Base-by-base conservation (phyloP, 805 yeast species). In the Candida xiaguanensis region DNA sequence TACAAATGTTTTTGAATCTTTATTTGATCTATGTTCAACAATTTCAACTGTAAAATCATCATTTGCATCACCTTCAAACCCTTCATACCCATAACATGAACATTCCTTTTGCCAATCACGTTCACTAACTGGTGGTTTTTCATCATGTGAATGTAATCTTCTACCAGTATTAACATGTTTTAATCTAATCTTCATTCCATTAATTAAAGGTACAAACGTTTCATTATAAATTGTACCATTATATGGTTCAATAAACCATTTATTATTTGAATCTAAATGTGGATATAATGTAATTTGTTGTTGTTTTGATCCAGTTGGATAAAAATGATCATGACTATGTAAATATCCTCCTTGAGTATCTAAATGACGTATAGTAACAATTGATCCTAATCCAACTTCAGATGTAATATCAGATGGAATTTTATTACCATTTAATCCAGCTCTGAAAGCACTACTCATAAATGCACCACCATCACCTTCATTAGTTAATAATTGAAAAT, bases 91-190 rank as follows among this genome's bases (percentile, higher is more conserved):
- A 57, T 85, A 85, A 62, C 81, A 72, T 3, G 88, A 74, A 14
- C 74, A 87, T 66, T 85, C 95, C 60, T 82, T 83, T 65, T 83
- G 90, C 93, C 93, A 85, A 52, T 85, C 95, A 43, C 72, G 66
- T 55, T 78, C 83, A 41, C 82, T 69, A 14, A 84, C 87, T 13
- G 91, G 86, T 18, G 90, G 80, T 59, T 85, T 81, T 51, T 82
- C 82, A 57, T 85, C 93, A 56, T 85, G 95, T 7, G 93, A 80
- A 61, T 85, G 95, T 55, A 85, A 71, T 70, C 93, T 77, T 56
- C 85, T 65, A 36, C 71, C 68, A 17, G 89, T 74, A 36, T 56
- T 50, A 9, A 63, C 55, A 58, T 85, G 95, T 47, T 59, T 63
- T 55, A 85, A 72, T 67, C 90, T 75, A 50, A 85, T 75, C 58